Evolutionary conservation across 441 rosid genomes (phyloP).

Genomic region (Euphorbia celastroides): DNA sequence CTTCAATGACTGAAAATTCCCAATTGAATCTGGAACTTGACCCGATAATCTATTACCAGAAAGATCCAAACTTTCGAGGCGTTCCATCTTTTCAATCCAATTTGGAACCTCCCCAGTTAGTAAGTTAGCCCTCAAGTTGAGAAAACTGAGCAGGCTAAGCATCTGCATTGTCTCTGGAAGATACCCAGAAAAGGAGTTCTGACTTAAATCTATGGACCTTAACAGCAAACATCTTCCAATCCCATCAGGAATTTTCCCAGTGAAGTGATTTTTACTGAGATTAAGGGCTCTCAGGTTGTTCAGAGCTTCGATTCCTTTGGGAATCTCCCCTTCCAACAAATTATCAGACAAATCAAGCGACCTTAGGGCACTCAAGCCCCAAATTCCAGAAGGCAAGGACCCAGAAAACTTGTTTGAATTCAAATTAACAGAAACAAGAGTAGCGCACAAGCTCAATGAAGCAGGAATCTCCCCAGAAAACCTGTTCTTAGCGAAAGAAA

Average conservation of each 20-base stretch:
- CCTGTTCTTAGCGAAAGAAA: conserved; percentile 64
- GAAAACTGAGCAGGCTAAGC: conserved; percentile 38
- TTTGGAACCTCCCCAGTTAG: conserved; percentile 58
- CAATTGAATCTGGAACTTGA: conserved; percentile 55
- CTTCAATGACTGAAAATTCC: conserved; percentile 50
- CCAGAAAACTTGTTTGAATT: conserved; percentile 42
- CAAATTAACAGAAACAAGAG: conserved; percentile 34
- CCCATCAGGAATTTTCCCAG: conserved; percentile 69
- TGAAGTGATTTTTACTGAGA: conserved; percentile 49
- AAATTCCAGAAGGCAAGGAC: conserved; percentile 48
- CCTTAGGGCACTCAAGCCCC: conserved; percentile 57
- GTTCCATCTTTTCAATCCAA: conserved; percentile 64
- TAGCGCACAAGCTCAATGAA: conserved; percentile 54
- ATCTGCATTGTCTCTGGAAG: conserved; percentile 62
- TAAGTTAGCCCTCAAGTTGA: conserved; percentile 51
- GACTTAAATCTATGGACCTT: conserved; percentile 51
- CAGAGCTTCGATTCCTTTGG: conserved; percentile 51
- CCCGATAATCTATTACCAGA: conserved; percentile 67
- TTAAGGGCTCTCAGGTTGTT: conserved; percentile 50
- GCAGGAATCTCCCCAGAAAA: conserved; percentile 66
- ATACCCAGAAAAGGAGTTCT: conserved; percentile 57
- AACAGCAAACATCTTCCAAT: conserved; percentile 53
- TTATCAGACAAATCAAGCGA: conserved; percentile 74
- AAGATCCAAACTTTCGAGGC: conserved; percentile 70
- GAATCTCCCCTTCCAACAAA: conserved; percentile 58